These are phyloP conservation scores for Ogataea angusta DNA, from an alignment of 805 yeast species.

Conservation along the genomic window DNA sequence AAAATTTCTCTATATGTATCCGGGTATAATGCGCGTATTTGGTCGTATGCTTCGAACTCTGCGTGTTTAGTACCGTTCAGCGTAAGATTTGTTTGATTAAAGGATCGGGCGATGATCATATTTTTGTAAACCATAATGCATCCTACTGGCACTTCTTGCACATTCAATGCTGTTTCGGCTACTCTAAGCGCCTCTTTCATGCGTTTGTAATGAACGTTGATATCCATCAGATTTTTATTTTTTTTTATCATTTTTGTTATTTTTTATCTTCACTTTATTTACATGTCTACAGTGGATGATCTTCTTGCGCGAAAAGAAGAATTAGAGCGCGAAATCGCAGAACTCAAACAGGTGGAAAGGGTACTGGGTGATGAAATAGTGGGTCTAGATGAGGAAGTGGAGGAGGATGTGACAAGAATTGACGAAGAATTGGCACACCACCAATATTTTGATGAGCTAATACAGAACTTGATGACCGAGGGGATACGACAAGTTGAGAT, in stretches of 20 bases:
- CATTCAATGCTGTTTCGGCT: slow-evolving; percentile 61
- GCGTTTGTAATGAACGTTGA: slow-evolving; percentile 29
- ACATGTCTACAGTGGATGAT: slow-evolving; percentile 3
- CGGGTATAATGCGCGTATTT: slow-evolving; percentile 38
- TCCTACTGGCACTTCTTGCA: slow-evolving; percentile 83
- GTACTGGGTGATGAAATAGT: slow-evolving; percentile 2
- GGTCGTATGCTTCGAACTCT: slow-evolving; percentile 77
- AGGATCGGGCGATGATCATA: slow-evolving; percentile 66
- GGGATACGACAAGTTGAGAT: slow-evolving; percentile 18
- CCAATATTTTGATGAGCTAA: slow-evolving; percentile 30
- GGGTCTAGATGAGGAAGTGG: slow-evolving; percentile 4
- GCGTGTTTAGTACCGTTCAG: slow-evolving; percentile 91
- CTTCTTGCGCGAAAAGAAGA: slow-evolving; percentile 1
- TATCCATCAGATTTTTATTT: slow-evolving; percentile 2
- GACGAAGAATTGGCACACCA: slow-evolving; percentile 23
- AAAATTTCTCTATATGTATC: slow-evolving; percentile 36
- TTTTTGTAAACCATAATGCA: slow-evolving; percentile 59
- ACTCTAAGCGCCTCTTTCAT: slow-evolving; percentile 53
- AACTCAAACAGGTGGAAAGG: neutral
- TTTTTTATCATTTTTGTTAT: neutral
- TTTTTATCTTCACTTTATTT: slow-evolving; percentile 2
- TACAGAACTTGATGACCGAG: slow-evolving; percentile 24
- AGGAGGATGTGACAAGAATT: slow-evolving; percentile 5
- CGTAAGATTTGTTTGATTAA: slow-evolving; percentile 82
- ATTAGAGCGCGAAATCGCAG: slow-evolving; percentile 1